Evolutionary conservation across 805 yeast species (phyloP), one percentile per base, ranked within the genome.

Genomic region (Metschnikowia similis): DNA sequence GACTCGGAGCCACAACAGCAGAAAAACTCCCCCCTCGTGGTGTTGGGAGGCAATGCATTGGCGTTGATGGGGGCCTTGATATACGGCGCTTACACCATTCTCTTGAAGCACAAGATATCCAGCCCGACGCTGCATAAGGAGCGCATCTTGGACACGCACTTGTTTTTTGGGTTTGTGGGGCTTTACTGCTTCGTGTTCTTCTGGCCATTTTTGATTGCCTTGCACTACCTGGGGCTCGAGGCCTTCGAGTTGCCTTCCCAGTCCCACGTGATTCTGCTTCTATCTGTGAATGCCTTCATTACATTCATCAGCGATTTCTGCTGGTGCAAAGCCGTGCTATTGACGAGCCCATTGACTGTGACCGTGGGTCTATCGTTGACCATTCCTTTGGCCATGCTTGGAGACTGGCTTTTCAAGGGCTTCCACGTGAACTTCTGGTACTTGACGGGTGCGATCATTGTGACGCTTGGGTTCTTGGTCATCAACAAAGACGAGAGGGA

Each of bases 81-180:
- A 38, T 94, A 94, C 64, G 98, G 98, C 38, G 70, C 89, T 8
- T 94, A 94, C 70, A 89, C 97, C 27, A 89, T 95, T 6, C 65
- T 94, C 40, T 71, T 94, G 48, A 92, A 92, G 63, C 73, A 79
- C 57, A 81, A 78, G 59, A 87, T 91, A 17, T 58, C 66, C 16
- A 61, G 66, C 38, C 65, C 61, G 14, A 60, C 63, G 52, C 61
- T 73, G 5, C 77, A 79, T 42, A 83, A 82, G 50, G 97, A 92
- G 63, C 75, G 85, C 13, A 72, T 86, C 46, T 75, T 94, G 40
- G 85, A 94, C 64, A 89, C 95, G 74, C 87, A 84, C 64, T 74
- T 91, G 34, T 94, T 94, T 61, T 91, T 94, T 64, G 99, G 98
- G 0, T 91, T 88, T 67, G 98, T 94, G 26, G 99, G 99, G 1